phyloP scores from a whole-genome alignment of 495 filamentous ascomycete genomes.

The Talaromyces nanjingensis region DNA sequence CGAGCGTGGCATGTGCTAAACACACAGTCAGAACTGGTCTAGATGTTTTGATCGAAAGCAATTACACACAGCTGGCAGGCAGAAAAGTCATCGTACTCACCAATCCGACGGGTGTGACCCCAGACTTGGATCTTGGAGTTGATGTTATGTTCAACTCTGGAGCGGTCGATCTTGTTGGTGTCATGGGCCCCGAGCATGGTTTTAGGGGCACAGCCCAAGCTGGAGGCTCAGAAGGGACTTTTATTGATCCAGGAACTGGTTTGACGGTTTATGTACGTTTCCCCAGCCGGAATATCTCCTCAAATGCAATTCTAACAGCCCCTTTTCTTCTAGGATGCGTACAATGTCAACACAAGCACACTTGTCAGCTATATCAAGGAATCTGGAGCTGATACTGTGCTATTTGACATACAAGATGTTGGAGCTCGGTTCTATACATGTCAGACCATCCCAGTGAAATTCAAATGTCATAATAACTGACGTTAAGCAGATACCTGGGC shows the following conservation, averaged over 20 bases:
- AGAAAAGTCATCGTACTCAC: conserved; percentile 7
- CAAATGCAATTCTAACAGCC: too few relatives aligned
- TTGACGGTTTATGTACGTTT: conserved; percentile 8
- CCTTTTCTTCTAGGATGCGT: not conserved
- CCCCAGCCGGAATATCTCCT: not conserved
- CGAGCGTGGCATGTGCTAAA: conserved; percentile 3
- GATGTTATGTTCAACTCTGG: conserved; percentile 10
- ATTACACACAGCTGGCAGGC: conserved; percentile 4
- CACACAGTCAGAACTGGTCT: conserved; percentile 2
- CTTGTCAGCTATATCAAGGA: conserved; percentile 6
- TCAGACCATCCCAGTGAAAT: not conserved
- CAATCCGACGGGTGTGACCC: conserved; percentile 6
- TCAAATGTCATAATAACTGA: not conserved
- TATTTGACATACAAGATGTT: conserved; percentile 11
- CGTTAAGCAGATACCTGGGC: conserved; percentile 1
- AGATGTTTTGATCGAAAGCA: conserved; percentile 1
- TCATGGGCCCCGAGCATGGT: conserved; percentile 9
- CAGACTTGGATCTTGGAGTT: conserved; percentile 7
- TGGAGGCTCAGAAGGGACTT: conserved; percentile 8
- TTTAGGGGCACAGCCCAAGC: conserved; percentile 8
- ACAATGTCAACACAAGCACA: conserved; percentile 5
- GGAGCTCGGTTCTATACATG: conserved; percentile 10
- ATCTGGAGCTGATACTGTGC: conserved; percentile 7
- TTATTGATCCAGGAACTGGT: conserved; percentile 7
- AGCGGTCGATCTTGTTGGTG: conserved; percentile 4